Base-by-base conservation (phyloP, 140 eudicot species). In the Oenanthe javanica region DNA sequence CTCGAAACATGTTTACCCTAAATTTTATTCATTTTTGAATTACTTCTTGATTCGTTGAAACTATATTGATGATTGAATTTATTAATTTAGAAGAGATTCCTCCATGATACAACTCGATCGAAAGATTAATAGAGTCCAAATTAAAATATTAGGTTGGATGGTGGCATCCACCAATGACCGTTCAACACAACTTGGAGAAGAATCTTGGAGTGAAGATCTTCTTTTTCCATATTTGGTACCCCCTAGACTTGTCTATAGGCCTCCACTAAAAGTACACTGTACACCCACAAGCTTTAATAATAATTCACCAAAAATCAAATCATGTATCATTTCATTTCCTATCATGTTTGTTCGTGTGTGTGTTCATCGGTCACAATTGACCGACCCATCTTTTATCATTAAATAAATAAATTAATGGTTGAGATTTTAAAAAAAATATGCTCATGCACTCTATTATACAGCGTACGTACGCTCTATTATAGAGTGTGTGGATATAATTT, bases 161-260 rank as follows among this genome's bases (percentile, higher is more conserved):
- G 78, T 47, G 63, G 42, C 2, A 75, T 75, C 78, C 78, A 75
- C 78, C 78, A 75, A 48, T 48, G 78, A 75, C 59, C 78, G 48
- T 46, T 4, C 0, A 48, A 75, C 78, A 47, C 78, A 75, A 75
- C 78, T 75, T 48, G 78, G 61, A 66, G 42, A 75, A 75, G 59
- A 74, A 74, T 74, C 78, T 74, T 74, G 57, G 3, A 31, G 0
- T 16, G 31, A 75, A 36, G 78, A 75, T 75, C 45, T 74, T 47
- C 78, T 75, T 23, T 75, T 75, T n/a, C 78, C 45, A 47, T n/a
- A 75, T 75, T 75, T 48, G 78, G 78, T 48, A 75, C 45, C 42
- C 51, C 40, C 77, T 21, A 0, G 13, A n/a, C n/a, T n/a, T 15
- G 12, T 3, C 25, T 75, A 19, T 25, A 23, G 13, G 59, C 42